Percentiles rank a stretch among this genome's conserved stretches.
These are phyloP conservation scores for Pholiota conissans DNA, from an alignment of 768 basidiomycete species.

Conservation along the genomic window DNA sequence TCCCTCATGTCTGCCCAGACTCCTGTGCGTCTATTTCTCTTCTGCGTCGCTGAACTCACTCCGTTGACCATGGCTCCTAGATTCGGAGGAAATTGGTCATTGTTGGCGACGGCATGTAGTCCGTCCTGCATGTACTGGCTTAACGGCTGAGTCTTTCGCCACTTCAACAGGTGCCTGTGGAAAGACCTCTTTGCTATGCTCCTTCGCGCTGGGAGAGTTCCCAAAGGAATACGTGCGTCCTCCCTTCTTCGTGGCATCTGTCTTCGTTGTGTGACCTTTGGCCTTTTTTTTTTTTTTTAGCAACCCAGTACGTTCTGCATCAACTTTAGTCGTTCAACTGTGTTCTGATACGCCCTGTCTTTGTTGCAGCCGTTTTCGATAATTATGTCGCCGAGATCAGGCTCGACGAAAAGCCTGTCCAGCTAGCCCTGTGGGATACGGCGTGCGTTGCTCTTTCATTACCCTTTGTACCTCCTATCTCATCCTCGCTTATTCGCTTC, in stretches of 20 bases:
- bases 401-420: slow-evolving; percentile 96
- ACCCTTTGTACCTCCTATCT: slow-evolving; percentile 5
- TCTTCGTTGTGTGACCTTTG: slow-evolving; percentile 9
- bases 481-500: slow-evolving; percentile 15
- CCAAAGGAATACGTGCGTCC: slow-evolving; percentile 90
- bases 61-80: slow-evolving; percentile 35
- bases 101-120: slow-evolving; percentile 86
- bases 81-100: slow-evolving; percentile 95
- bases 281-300: slow-evolving; percentile 29
- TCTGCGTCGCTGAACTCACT: slow-evolving; percentile 5
- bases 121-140: slow-evolving; percentile 12
- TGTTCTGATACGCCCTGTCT: slow-evolving; percentile 15
- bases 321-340: slow-evolving; percentile 12
- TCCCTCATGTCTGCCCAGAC: slow-evolving; percentile 50
- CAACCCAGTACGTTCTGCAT: slow-evolving; percentile 50
- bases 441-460: slow-evolving; percentile 63
- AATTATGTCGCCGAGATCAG: slow-evolving; percentile 99
- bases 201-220: slow-evolving; percentile 93
- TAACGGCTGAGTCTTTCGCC: slow-evolving; percentile 21
- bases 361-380: slow-evolving; percentile 85
- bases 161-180: slow-evolving; percentile 79
- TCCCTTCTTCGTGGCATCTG: slow-evolving; percentile 11
- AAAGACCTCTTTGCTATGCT: slow-evolving; percentile 89
- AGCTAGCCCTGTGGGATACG: slow-evolving; percentile 98
- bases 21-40: slow-evolving; percentile 44